Conservation (phyloP, 139 green algal species). For the Picochlorum sp. region DNA sequence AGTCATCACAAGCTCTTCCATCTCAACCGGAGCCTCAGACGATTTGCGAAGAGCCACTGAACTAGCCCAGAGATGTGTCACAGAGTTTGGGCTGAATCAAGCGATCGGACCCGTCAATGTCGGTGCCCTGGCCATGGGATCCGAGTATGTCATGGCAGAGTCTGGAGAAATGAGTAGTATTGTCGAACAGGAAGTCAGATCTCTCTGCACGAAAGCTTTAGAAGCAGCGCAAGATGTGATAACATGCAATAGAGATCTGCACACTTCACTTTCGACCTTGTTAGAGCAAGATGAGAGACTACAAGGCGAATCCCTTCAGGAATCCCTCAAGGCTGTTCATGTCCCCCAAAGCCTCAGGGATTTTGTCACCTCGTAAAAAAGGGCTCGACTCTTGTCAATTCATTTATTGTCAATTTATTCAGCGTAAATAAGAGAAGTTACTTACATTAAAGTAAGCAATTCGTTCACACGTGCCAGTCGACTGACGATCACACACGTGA, state of each 20-base stretch:
- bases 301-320: constrained; percentile 35
- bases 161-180: constrained; percentile 40
- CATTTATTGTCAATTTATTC: too few species aligned
- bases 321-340: constrained; percentile 6
- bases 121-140: not conserved
- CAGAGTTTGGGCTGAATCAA: constrained; percentile 66
- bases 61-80: constrained; percentile 60
- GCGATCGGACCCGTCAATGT: constrained; percentile 73
- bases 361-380: constrained; percentile 9
- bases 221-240: constrained; percentile 55
- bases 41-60: constrained; percentile 84
- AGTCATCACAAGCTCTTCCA: constrained; percentile 53
- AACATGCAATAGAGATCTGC: constrained; percentile 39
- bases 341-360: constrained; percentile 10
- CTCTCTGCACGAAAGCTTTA: constrained; percentile 58
- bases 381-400: too few species aligned
- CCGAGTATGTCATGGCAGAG: constrained; percentile 33
- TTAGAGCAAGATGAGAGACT: constrained; percentile 49
- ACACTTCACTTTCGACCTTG: constrained; percentile 32
- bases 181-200: constrained; percentile 53
- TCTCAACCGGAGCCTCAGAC: constrained; percentile 61
- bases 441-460: too few species aligned
- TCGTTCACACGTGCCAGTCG: too few species aligned
- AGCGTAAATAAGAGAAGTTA: too few species aligned
- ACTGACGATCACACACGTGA: too few species aligned